Conservation (phyloP, 2,329 filamentous ascomycete species). For the Blastomyces silverae region DNA sequence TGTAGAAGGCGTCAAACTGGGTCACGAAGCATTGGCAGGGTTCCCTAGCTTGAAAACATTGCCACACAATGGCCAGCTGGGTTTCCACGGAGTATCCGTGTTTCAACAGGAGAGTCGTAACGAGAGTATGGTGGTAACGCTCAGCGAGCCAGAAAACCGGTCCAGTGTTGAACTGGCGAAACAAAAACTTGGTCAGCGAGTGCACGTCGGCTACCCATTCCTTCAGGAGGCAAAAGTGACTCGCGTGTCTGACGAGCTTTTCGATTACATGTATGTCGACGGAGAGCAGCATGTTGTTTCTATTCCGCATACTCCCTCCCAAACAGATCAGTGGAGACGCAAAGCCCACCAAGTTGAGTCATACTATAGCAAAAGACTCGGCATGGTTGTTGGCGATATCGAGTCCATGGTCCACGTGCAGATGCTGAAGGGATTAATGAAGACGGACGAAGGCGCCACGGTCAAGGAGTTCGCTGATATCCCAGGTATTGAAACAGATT, state of each 20-base stretch:
- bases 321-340: slow-evolving; percentile 76
- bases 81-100: slow-evolving; percentile 84
- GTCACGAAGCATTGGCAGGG: slow-evolving; percentile 75
- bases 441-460: slow-evolving; percentile 83
- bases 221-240: slow-evolving; percentile 87
- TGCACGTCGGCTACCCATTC: slow-evolving; percentile 92
- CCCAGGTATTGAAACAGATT: slow-evolving; percentile 77
- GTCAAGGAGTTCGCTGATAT: slow-evolving; percentile 89
- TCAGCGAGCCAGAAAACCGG: slow-evolving; percentile 65
- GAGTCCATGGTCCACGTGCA: slow-evolving; percentile 89
- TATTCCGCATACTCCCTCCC: slow-evolving; percentile 63
- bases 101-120: slow-evolving; percentile 96
- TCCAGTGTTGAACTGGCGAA: slow-evolving; percentile 67
- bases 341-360: slow-evolving; percentile 78
- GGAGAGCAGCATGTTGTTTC: slow-evolving; percentile 59
- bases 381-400: slow-evolving; percentile 76
- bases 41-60: slow-evolving; percentile 87
- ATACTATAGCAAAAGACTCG: slow-evolving; percentile 83
- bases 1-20: slow-evolving; percentile 75
- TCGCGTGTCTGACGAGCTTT: slow-evolving; percentile 85
- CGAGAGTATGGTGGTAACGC: slow-evolving; percentile 87
- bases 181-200: slow-evolving; percentile 71
- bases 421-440: slow-evolving; percentile 83
- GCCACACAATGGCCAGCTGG: slow-evolving; percentile 71
- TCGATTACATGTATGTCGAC: slow-evolving; percentile 70